Evolutionary conservation across 1,284 basidiomycete genomes (phyloP).

Genomic region (Ganoderma sinense): DNA sequence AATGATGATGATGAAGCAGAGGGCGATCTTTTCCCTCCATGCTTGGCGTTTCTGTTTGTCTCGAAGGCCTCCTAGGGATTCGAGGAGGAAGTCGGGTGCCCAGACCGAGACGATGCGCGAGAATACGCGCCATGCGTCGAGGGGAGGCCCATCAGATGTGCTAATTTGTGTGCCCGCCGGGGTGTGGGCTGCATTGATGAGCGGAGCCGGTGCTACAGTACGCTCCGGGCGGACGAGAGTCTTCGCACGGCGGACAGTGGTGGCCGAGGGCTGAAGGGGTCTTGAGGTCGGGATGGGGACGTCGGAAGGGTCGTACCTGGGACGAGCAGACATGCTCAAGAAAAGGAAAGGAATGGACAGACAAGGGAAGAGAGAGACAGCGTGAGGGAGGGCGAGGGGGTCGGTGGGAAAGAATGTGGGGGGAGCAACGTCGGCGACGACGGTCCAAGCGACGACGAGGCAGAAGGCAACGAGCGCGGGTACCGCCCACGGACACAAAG

Average conservation of each 20-base stretch:
- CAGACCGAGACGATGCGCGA: constrained; percentile 88
- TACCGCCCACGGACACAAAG: constrained; percentile 8
- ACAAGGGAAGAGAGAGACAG: constrained; percentile 22
- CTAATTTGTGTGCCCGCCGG: constrained; percentile 40
- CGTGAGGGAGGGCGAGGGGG: constrained; percentile 18
- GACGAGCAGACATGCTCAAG: constrained; percentile 33
- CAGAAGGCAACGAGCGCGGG: constrained; percentile 30
- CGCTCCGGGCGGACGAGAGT: constrained; percentile 97
- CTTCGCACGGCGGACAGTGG: constrained; percentile 85
- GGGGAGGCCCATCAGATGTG: constrained; percentile 45
- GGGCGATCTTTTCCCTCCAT: constrained; percentile 97
- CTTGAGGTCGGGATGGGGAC: constrained; percentile 75
- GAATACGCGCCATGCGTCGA: constrained; percentile 85
- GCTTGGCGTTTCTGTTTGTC: constrained; percentile 86
- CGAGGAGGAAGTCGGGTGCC: constrained; percentile 85
- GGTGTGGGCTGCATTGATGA: constrained; percentile 80
- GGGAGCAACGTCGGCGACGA: constrained; percentile 24
- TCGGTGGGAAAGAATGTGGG: constrained; percentile 25
- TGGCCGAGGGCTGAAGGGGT: constrained; percentile 58
- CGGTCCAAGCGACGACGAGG: constrained; percentile 17
- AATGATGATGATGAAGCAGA: constrained; percentile 86
- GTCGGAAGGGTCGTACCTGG: constrained; percentile 47
- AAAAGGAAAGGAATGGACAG: constrained; percentile 11
- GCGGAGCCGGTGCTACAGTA: constrained; percentile 90
- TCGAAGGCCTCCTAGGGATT: constrained; percentile 81